phyloP scores from a whole-genome alignment of 495 filamentous ascomycete genomes.

The Penicillium flavigenum region DNA sequence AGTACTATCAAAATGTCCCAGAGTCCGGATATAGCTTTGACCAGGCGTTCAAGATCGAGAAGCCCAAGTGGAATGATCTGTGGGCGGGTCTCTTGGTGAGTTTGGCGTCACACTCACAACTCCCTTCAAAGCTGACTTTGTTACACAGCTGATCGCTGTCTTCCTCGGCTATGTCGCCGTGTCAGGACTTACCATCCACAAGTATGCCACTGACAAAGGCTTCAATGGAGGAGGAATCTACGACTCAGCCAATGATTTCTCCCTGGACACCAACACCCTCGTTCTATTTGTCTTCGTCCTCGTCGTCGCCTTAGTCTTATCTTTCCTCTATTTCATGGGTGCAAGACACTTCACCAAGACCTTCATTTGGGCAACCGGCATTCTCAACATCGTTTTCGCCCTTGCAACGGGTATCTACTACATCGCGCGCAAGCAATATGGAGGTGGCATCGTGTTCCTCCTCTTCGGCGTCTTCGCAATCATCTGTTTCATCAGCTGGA shows the following conservation, averaged over 20 bases:
- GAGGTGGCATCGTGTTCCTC: slow-evolving; percentile 82
- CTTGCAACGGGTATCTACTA: slow-evolving; percentile 69
- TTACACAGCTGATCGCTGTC: slow-evolving; percentile 61
- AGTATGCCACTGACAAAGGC: slow-evolving; percentile 65
- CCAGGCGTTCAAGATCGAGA: slow-evolving; percentile 74
- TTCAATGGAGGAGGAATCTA: slow-evolving; percentile 76
- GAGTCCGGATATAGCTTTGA: slow-evolving; percentile 56
- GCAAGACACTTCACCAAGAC: slow-evolving; percentile 83
- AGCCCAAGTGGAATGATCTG: slow-evolving; percentile 82
- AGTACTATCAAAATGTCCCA: slow-evolving; percentile 30
- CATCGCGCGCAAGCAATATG: slow-evolving; percentile 65
- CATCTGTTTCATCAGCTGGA: slow-evolving; percentile 80
- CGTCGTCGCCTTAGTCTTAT: slow-evolving; percentile 66
- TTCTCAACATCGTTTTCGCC: slow-evolving; percentile 65
- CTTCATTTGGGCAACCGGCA: slow-evolving; percentile 84
- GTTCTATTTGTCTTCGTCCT: slow-evolving; percentile 80
- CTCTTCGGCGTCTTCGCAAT: slow-evolving; percentile 77
- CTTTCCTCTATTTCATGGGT: slow-evolving; percentile 70
- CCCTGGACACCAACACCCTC: slow-evolving; percentile 78
- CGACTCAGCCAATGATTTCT: slow-evolving; percentile 58
- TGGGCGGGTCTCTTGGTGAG: slow-evolving; percentile 79
- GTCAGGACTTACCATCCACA: slow-evolving; percentile 72
- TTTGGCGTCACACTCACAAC: slow-evolving; percentile 5
- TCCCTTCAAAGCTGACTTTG: slow-evolving; percentile 7
- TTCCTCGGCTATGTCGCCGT: slow-evolving; percentile 76